These are phyloP conservation scores for Curvularia verruculosa DNA, from an alignment of 2,329 filamentous ascomycete species.

Conservation along the genomic window DNA sequence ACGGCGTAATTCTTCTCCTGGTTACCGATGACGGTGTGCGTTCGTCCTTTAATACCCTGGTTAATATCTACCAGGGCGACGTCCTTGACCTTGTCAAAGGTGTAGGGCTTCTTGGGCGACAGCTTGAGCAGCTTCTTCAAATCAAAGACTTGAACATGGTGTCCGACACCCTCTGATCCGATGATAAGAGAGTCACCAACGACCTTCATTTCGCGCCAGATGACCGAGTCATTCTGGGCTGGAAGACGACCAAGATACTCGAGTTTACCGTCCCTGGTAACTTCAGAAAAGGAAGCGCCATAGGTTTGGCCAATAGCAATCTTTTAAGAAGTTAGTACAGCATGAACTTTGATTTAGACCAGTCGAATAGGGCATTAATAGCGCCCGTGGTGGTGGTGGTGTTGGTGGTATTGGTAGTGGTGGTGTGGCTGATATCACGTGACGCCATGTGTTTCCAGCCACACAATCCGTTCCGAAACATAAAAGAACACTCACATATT, in stretches of 20 bases:
- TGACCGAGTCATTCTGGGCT: conserved; percentile 52
- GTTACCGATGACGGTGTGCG: conserved; percentile 48
- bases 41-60: conserved; percentile 35
- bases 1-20: conserved; percentile 44
- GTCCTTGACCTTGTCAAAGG: conserved; percentile 39
- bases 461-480: neutral
- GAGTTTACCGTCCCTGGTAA: conserved; percentile 57
- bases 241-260: conserved; percentile 61
- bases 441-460: too few species aligned
- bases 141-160: conserved; percentile 68
- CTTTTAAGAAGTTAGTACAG: too few species aligned
- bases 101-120: conserved; percentile 39
- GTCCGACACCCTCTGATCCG: conserved; percentile 50
- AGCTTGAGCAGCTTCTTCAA: conserved; percentile 53
- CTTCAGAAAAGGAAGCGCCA: conserved; percentile 61
- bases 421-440: neutral
- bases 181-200: conserved; percentile 51
- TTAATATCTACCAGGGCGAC: conserved; percentile 39
- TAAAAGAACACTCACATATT: conserved; percentile 48
- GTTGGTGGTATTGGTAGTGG: neutral
- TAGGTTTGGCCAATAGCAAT: conserved; percentile 62
- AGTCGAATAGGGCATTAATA: neutral
- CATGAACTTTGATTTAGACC: too few species aligned
- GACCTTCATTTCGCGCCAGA: conserved; percentile 61
- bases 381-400: neutral